Conservation (phyloP, 31 red algal genomes). For the Asparagopsis taxiformis region DNA sequence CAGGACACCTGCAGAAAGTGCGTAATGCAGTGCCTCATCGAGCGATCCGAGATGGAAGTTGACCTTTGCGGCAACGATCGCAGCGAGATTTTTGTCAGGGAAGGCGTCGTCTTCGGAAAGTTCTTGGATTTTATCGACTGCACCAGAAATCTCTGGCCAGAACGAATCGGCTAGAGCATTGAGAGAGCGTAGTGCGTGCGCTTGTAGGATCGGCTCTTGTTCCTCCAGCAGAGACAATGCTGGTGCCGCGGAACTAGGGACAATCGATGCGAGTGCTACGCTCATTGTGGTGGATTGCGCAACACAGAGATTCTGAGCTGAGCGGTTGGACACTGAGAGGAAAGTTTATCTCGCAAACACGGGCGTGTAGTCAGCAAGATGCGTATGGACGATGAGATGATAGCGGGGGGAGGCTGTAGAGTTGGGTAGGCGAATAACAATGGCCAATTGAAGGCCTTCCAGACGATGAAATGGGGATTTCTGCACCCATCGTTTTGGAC, state of each 20-base stretch:
- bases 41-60: slow-evolving; percentile 94
- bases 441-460: too few relatives aligned
- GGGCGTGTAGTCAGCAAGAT: too few relatives aligned
- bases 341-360: too few relatives aligned
- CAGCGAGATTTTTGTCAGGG: slow-evolving; percentile 60
- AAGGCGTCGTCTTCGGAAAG: slow-evolving; percentile 72
- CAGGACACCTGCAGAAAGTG: slow-evolving; percentile 68
- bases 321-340: too few relatives aligned
- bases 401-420: too few relatives aligned
- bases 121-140: slow-evolving; percentile 88
- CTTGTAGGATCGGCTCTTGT: slow-evolving; percentile 77
- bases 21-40: slow-evolving; percentile 92
- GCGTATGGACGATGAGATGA: too few relatives aligned
- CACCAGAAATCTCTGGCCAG: slow-evolving; percentile 93
- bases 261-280: slow-evolving; percentile 49
- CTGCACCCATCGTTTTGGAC: too few relatives aligned
- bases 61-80: slow-evolving; percentile 96
- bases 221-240: slow-evolving; percentile 85
- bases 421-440: too few relatives aligned
- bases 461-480: too few relatives aligned
- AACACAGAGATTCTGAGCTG: too few relatives aligned
- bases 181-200: slow-evolving; percentile 75
- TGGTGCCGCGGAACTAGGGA: slow-evolving; percentile 78
- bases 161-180: slow-evolving; percentile 81
- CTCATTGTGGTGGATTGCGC: slow-evolving; percentile 33